phyloP scores from a whole-genome alignment of 2,329 filamentous ascomycete species.

The Macrophomina tecta region DNA sequence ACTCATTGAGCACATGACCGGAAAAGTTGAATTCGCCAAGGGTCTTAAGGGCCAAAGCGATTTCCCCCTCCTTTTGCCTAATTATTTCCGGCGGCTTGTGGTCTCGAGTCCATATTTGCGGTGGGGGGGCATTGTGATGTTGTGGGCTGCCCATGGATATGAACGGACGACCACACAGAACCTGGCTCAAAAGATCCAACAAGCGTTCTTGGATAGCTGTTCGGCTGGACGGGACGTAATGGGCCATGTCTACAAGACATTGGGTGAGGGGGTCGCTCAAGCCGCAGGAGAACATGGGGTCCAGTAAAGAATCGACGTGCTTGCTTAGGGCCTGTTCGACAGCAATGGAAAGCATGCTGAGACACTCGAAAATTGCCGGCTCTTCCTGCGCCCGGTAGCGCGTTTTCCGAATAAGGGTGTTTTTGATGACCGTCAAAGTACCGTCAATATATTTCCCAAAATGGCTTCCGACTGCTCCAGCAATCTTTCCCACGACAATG shows the following conservation, averaged over 20 bases:
- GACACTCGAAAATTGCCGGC: slow-evolving; percentile 91
- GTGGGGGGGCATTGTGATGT: slow-evolving; percentile 79
- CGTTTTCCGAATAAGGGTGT: slow-evolving; percentile 84
- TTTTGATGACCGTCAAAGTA: slow-evolving; percentile 90
- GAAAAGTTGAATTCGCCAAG: slow-evolving; percentile 95
- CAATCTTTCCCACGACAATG: slow-evolving; percentile 92
- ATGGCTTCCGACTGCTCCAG: slow-evolving; percentile 92
- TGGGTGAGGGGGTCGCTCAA: slow-evolving; percentile 92
- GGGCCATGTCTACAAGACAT: slow-evolving; percentile 96
- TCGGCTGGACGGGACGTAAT: slow-evolving; percentile 96
- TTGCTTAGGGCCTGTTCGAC: slow-evolving; percentile 97
- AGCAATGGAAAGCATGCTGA: slow-evolving; percentile 93
- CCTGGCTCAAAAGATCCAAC: slow-evolving; percentile 91
- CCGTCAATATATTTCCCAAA: slow-evolving; percentile 95
- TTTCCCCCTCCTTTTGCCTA: slow-evolving; percentile 80
- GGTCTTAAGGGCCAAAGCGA: slow-evolving; percentile 91
- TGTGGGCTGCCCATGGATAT: slow-evolving; percentile 84
- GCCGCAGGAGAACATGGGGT: slow-evolving; percentile 96
- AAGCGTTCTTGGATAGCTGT: slow-evolving; percentile 91
- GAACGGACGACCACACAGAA: slow-evolving; percentile 90
- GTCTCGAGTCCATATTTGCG: slow-evolving; percentile 85
- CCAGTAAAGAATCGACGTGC: slow-evolving; percentile 94
- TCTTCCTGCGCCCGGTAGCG: slow-evolving; percentile 62
- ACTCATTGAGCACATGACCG: slow-evolving; percentile 91
- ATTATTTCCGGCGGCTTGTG: slow-evolving; percentile 83